A percentile compares a stretch with the other conserved stretches of the same genome.
Conservation (phyloP, 2,329 filamentous ascomycete species). For the Endoconidiophora polonica region DNA sequence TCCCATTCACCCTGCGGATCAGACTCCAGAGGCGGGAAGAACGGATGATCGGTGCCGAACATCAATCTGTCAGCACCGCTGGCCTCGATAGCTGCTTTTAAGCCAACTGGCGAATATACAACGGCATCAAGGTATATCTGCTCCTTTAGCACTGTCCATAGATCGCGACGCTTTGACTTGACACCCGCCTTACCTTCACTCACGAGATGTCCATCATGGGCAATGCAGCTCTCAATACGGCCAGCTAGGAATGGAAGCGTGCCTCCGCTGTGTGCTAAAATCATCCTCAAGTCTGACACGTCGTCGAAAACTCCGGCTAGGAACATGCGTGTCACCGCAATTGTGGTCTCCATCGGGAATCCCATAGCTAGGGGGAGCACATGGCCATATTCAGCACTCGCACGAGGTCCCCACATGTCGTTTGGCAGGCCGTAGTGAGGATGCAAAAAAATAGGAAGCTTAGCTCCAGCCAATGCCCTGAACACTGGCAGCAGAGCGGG, state of each 20-base stretch:
- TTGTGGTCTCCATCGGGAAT: conserved; percentile 85
- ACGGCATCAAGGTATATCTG: conserved; percentile 85
- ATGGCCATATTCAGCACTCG: conserved; percentile 58
- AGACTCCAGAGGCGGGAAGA: conserved; percentile 58
- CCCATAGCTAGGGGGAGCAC: conserved; percentile 73
- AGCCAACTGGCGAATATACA: conserved; percentile 58
- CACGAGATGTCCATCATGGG: conserved; percentile 64
- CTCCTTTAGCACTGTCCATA: conserved; percentile 42
- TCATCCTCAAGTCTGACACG: conserved; percentile 49
- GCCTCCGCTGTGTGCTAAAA: conserved; percentile 78
- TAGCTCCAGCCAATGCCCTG: conserved; percentile 45
- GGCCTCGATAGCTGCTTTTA: conserved; percentile 54
- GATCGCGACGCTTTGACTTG: conserved; percentile 25
- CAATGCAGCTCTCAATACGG: conserved; percentile 71
- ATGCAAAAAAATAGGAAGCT: conserved; percentile 64
- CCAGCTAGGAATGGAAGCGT: conserved; percentile 80
- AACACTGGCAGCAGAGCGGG: conserved; percentile 55
- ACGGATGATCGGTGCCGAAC: conserved; percentile 73
- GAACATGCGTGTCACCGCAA: conserved; percentile 75
- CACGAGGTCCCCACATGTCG: conserved; percentile 60
- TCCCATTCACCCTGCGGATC: conserved; percentile 51
- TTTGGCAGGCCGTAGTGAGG: conserved; percentile 80
- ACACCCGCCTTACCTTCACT: conserved; percentile 38
- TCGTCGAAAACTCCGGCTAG: conserved; percentile 73
- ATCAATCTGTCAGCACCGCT: conserved; percentile 53